Percentiles rank a stretch among this genome's conserved stretches.
Evolutionary conservation across 495 filamentous ascomycete genomes (phyloP).

Genomic region (Tetracladium setigerum): DNA sequence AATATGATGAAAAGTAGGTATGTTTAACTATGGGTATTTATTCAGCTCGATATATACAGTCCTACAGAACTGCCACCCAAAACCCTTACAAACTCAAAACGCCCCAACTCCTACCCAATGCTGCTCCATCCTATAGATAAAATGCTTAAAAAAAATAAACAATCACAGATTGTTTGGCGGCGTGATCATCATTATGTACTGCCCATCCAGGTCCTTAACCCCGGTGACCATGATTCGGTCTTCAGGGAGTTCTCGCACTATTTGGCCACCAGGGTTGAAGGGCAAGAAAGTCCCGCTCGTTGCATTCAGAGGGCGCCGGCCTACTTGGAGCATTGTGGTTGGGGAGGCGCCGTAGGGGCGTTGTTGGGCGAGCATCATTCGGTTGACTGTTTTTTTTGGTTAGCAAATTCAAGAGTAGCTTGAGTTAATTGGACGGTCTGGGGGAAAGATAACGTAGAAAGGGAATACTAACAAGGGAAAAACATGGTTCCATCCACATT

Average conservation of each 20-base stretch:
- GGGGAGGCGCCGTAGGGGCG: neutral
- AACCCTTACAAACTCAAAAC: too few species aligned
- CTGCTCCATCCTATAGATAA: neutral
- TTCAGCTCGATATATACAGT: too few species aligned
- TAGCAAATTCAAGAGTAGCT: neutral
- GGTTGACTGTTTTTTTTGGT: neutral
- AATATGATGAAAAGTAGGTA: too few species aligned
- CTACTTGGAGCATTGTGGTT: conserved; percentile 1
- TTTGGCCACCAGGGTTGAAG: neutral
- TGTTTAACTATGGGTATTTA: too few species aligned
- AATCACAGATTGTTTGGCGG: neutral
- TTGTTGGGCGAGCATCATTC: neutral
- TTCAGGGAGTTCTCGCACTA: neutral
- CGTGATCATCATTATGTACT: neutral
- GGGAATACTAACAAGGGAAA: neutral
- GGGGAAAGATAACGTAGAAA: neutral
- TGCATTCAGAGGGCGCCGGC: conserved; percentile 1
- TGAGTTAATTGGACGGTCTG: neutral
- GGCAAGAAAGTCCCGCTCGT: conserved; percentile 1
- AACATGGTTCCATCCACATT: neutral
- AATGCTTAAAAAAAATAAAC: neutral
- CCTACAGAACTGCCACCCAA: too few species aligned
- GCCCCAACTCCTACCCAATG: too few species aligned
- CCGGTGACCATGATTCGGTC: neutral
- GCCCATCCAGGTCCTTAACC: neutral